phyloP scores from a whole-genome alignment of 164 flowering plant genomes.

The Vitis cinerea region DNA sequence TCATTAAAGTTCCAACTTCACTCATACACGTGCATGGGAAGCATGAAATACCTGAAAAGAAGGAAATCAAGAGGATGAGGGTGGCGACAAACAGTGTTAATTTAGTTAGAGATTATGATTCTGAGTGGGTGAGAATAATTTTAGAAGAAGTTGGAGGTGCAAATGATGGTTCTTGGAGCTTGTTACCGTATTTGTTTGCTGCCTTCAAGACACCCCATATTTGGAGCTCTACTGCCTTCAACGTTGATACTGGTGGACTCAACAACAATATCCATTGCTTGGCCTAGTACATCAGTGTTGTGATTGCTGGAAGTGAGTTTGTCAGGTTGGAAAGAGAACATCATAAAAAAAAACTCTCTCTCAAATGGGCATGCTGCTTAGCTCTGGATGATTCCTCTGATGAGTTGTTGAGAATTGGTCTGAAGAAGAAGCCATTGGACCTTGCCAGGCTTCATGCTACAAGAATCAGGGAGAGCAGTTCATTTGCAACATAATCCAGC shows the following conservation, averaged over 20 bases:
- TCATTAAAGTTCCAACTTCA: no score
- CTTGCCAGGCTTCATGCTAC: no score
- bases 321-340: constrained; percentile 81
- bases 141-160: constrained; percentile 85
- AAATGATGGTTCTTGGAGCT: constrained; percentile 83
- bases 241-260: constrained; percentile 86
- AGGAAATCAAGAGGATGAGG: constrained; percentile 73
- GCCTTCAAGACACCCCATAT: constrained; percentile 81
- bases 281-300: constrained; percentile 84
- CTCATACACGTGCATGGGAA: no score
- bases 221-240: constrained; percentile 84
- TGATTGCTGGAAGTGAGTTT: constrained; percentile 85
- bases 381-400: no score
- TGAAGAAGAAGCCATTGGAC: no score
- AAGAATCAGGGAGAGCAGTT: constrained; percentile 36
- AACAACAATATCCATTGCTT: constrained; percentile 89
- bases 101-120: constrained; percentile 68
- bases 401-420: no score
- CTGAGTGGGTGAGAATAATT: constrained; percentile 81
- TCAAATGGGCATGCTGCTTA: constrained; percentile 20
- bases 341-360: constrained; percentile 43
- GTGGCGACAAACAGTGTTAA: constrained; percentile 68
- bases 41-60: constrained; percentile 74
- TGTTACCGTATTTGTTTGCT: constrained; percentile 83
- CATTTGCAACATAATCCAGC: no score